Conservation (phyloP, 495 filamentous ascomycete genomes). For the Beverwykella pulmonaria region DNA sequence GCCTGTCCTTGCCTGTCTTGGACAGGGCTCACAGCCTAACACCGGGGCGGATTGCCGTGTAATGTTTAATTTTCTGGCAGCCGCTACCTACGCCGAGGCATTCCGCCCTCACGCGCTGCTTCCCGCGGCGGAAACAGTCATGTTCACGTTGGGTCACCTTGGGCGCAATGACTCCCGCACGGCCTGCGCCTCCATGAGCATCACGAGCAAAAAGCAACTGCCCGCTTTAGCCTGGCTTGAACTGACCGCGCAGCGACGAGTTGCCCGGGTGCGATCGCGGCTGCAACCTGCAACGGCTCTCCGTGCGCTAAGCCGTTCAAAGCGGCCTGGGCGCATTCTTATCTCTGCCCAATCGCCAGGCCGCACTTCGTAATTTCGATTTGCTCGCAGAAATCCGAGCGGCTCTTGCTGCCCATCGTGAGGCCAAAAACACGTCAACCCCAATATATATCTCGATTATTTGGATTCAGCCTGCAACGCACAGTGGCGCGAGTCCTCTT, state of each 20-base stretch:
- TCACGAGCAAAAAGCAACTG: neutral
- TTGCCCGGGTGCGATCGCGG: neutral
- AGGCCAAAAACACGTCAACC: neutral
- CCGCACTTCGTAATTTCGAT: constrained; percentile 26
- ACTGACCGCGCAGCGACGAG: neutral
- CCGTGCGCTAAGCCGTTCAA: neutral
- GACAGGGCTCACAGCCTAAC: constrained; percentile 17
- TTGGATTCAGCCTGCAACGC: neutral
- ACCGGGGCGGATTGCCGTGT: constrained; percentile 25
- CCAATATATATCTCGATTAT: neutral
- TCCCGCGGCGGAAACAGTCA: neutral
- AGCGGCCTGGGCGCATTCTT: neutral
- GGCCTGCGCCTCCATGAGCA: too few species aligned
- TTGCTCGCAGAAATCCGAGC: constrained; percentile 8
- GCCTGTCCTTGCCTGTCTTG: constrained; percentile 14
- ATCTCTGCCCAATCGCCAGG: constrained; percentile 25
- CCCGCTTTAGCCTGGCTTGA: neutral
- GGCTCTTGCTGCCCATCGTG: neutral
- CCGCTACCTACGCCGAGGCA: constrained; percentile 12
- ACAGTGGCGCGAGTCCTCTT: neutral
- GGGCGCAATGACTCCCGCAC: neutral
- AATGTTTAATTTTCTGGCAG: constrained; percentile 24
- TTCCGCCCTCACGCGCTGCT: neutral
- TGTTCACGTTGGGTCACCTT: too few species aligned
- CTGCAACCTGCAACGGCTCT: constrained; percentile 2